A percentile compares a stretch with the other conserved stretches of the same genome.
These are phyloP conservation scores for Dalbergia cochinchinensis DNA, from an alignment of 306 rosid species.

Conservation along the genomic window DNA sequence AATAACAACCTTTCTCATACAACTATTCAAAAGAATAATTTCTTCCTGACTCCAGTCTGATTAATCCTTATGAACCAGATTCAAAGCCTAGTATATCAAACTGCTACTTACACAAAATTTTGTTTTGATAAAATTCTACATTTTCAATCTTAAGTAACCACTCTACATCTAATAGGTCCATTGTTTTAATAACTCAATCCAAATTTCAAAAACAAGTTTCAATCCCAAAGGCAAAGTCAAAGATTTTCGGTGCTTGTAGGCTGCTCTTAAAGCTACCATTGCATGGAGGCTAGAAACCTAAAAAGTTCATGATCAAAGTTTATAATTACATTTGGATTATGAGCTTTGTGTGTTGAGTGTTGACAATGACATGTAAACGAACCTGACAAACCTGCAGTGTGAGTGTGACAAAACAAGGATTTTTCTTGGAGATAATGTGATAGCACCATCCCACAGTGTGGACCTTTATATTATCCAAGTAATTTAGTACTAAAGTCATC, in stretches of 20 bases:
- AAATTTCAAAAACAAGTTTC: constrained; percentile 7
- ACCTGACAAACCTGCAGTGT: neutral
- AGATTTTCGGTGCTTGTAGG: neutral
- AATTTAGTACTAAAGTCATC: neutral
- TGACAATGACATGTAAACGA: neutral
- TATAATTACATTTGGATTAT: neutral
- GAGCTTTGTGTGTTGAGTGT: neutral
- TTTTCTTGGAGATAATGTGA: neutral
- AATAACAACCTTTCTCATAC: neutral
- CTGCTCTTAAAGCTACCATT: constrained; percentile 19
- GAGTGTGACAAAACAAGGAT: neutral
- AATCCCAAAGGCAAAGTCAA: neutral
- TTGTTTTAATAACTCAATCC: neutral
- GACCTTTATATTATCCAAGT: neutral
- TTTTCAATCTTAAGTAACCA: neutral
- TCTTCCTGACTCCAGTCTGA: constrained; percentile 14
- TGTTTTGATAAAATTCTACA: neutral
- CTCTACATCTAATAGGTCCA: neutral
- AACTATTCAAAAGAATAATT: neutral
- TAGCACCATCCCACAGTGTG: neutral
- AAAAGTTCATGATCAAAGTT: neutral
- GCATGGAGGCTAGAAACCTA: constrained; percentile 17
- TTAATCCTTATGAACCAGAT: neutral
- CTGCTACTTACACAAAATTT: neutral
- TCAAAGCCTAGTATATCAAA: neutral